Percentiles rank a stretch among this genome's conserved stretches.
Evolutionary conservation across 148 eudicot species (phyloP).

Genomic region (Camellia granthamiana): DNA sequence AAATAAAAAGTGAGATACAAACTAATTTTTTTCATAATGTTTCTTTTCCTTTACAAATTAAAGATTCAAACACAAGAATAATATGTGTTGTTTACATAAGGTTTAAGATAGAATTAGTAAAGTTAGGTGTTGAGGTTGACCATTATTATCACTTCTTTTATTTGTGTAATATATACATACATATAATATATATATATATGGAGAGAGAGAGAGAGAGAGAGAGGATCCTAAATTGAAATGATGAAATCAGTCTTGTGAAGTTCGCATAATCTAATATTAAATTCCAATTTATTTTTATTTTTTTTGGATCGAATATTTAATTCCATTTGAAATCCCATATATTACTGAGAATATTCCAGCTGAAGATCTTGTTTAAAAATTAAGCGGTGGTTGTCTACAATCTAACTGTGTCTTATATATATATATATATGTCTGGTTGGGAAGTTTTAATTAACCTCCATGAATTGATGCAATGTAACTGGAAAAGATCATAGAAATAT

Average conservation of each 20-base stretch:
- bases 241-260: neutral
- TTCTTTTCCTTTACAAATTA: neutral
- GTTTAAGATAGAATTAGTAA: no score
- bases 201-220: neutral
- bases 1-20: no score
- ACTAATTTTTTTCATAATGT: no score
- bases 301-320: neutral
- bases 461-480: no score
- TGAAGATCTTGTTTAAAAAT: conserved; percentile 1
- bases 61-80: neutral
- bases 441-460: neutral
- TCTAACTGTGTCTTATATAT: neutral
- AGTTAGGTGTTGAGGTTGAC: neutral
- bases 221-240: neutral
- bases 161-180: neutral
- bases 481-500: no score
- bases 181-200: neutral
- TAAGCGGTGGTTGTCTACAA: conserved; percentile 3
- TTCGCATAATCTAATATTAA: no score
- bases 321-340: neutral
- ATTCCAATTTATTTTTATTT: no score
- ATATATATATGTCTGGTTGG: neutral
- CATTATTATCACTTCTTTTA: no score
- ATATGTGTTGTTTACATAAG: no score
- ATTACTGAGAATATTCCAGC: neutral